phyloP scores from a whole-genome alignment of 495 filamentous ascomycete species.

The Penicillium antarcticum region DNA sequence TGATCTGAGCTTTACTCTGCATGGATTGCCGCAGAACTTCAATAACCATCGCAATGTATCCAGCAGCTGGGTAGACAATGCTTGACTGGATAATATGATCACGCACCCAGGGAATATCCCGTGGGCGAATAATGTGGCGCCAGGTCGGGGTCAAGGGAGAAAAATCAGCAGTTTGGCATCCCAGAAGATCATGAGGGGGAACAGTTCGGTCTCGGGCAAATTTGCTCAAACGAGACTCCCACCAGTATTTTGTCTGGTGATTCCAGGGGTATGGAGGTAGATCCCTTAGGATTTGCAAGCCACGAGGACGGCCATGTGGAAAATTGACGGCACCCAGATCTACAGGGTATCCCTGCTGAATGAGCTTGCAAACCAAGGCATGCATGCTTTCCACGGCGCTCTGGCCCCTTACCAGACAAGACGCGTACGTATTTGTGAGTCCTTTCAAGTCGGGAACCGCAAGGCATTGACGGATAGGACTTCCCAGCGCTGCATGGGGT shows the following conservation, averaged over 20 bases:
- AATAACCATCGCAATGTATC: not conserved
- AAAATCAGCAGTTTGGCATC: not conserved
- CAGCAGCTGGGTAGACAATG: not conserved
- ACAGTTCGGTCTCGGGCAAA: not conserved
- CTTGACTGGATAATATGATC: not conserved
- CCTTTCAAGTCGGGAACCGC: not conserved
- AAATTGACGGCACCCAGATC: not conserved
- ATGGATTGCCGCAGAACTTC: not conserved
- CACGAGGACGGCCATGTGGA: not conserved
- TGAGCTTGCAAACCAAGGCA: not conserved
- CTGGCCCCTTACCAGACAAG: not conserved
- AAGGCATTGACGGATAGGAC: not conserved
- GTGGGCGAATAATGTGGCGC: not conserved
- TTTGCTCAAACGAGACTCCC: not conserved
- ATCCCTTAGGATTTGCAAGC: not conserved
- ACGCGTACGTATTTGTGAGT: not conserved
- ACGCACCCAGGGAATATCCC: not conserved
- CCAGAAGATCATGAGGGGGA: not conserved
- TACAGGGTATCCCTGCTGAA: not conserved
- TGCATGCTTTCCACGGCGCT: not conserved
- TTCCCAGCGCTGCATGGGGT: not conserved
- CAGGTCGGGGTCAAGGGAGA: not conserved
- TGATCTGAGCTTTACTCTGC: too few relatives aligned
- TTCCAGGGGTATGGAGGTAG: not conserved
- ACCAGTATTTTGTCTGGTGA: not conserved